These are phyloP conservation scores for Moesziomyces sp. DNA, from an alignment of 1,284 basidiomycete genomes.

Conservation along the genomic window DNA sequence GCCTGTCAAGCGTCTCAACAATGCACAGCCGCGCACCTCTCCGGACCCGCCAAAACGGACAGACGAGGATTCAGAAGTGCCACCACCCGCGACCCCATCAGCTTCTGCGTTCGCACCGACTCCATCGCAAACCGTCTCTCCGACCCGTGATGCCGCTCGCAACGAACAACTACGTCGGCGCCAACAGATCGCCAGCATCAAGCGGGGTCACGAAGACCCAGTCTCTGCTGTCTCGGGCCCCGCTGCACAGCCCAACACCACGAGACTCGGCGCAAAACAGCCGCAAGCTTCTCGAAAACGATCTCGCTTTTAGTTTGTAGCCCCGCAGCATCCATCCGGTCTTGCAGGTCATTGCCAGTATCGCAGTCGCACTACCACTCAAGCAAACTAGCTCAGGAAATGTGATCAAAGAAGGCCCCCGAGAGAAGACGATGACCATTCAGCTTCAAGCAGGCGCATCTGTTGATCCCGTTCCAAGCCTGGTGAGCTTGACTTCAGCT, in stretches of 20 bases:
- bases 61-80: background rate
- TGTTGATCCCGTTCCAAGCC: too few species aligned
- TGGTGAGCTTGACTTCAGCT: too few species aligned
- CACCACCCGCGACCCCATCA: constrained; percentile 1
- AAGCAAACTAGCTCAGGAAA: too few species aligned
- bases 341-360: too few species aligned
- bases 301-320: constrained; percentile 14
- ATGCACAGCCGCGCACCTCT: background rate
- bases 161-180: constrained; percentile 24
- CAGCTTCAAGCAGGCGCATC: too few species aligned
- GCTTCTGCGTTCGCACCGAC: constrained; percentile 3
- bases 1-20: background rate
- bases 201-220: constrained; percentile 5
- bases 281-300: constrained; percentile 15
- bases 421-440: too few species aligned
- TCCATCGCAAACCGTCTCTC: constrained; percentile 6
- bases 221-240: too few species aligned
- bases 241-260: too few species aligned
- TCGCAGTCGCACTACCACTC: too few species aligned
- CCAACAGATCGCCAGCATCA: constrained; percentile 29
- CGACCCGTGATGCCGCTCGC: constrained; percentile 7
- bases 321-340: background rate
- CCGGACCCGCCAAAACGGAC: background rate
- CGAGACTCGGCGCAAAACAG: too few species aligned
- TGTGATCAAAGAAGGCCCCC: too few species aligned